Evolutionary conservation across 2,329 filamentous ascomycete species (phyloP), one percentile per base, ranked within the genome.

Genomic region (Dactylellina sp.): DNA sequence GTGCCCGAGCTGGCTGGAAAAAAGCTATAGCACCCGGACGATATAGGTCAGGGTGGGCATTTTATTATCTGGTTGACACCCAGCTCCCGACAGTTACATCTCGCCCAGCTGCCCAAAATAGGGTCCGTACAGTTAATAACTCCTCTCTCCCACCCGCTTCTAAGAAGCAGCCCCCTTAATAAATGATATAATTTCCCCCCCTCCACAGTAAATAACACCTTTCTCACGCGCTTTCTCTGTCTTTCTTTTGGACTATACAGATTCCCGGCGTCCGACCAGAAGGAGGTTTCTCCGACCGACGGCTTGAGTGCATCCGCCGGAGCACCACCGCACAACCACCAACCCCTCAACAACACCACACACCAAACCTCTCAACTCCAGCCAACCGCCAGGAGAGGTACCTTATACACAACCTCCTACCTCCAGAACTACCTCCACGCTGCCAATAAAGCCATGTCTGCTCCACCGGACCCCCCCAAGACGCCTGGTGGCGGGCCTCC

Each of bases 361-460:
- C 7, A 11, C 35, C 9, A 42, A 52, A 61, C 65, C 37, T 46
- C 35, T 47, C 9, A 7, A 32, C 40, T 22, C 22, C 39, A 40
- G 25, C 12, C 50, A 11, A 20, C 28, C 20, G n/a, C 50, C 40
- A 53, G 39, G 44, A 61, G 55, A 39, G 39, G 47, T 35, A 32
- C 47, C 49, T 32, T 46, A 37, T 16, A 28, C 52, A 46, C 65
- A 64, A 56, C 74, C 25, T 55, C 64, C 25, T 70, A 70, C 20
- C 64, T 68, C 44, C 71, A 70, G 25, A 63, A 63, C 44, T 72
- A 65, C 61, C 76, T 77, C 32, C 75, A 77, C 62, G 65, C 76
- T 44, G 70, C 66, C 50, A 75, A 76, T 42, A 74, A 57, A 55
- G 59, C 62, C 37, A 76, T 75, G 53, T 70, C 76, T 56, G 71